Evolutionary conservation across 2,329 filamentous ascomycete species (phyloP).

Genomic region (Hypoxylon sp.): DNA sequence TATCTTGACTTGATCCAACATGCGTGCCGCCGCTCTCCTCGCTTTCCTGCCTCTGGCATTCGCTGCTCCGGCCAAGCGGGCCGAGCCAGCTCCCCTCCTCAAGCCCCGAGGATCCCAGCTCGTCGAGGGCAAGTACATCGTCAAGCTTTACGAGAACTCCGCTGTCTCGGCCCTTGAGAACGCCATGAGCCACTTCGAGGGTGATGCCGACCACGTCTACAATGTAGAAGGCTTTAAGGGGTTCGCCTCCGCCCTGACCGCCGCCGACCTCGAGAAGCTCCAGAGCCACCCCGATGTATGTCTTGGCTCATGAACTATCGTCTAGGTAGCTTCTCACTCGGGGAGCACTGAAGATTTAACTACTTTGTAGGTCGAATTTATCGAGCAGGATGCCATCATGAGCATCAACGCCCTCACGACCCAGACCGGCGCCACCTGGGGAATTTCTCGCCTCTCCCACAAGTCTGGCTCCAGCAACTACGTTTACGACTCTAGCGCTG

Average conservation of each 20-base stretch:
- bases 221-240: conserved; percentile 54
- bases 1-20: conserved; percentile 39
- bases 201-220: conserved; percentile 51
- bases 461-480: conserved; percentile 53
- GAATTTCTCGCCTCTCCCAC: conserved; percentile 60
- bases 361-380: conserved; percentile 49
- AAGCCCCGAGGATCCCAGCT: conserved; percentile 47
- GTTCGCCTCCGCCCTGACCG: conserved; percentile 59
- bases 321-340: background rate
- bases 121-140: conserved; percentile 58
- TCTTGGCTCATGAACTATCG: background rate
- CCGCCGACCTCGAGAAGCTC: conserved; percentile 56
- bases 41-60: conserved; percentile 47
- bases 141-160: conserved; percentile 57
- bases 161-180: conserved; percentile 50
- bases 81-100: conserved; percentile 48
- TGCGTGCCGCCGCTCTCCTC: conserved; percentile 45
- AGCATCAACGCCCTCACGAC: conserved; percentile 49
- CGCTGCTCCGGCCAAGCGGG: conserved; percentile 50
- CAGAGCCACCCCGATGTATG: conserved; percentile 55
- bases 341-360: conserved; percentile 28
- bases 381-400: conserved; percentile 52
- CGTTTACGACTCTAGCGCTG: conserved; percentile 57
- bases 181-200: conserved; percentile 43
- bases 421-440: conserved; percentile 57